phyloP scores from a whole-genome alignment of 495 filamentous ascomycete species.

The Aspergillus biplanus region DNA sequence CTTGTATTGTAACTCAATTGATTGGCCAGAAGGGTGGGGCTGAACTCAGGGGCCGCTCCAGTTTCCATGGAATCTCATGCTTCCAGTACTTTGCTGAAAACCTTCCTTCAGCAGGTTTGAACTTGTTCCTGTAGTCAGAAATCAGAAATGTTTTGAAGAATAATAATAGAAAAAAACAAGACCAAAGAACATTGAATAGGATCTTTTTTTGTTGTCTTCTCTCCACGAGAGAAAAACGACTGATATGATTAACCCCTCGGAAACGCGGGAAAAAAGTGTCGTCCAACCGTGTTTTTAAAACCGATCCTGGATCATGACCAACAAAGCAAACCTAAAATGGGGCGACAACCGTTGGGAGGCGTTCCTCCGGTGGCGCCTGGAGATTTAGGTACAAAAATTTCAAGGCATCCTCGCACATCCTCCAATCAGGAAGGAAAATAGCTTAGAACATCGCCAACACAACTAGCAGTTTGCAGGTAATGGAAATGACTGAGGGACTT shows the following conservation, averaged over 20 bases:
- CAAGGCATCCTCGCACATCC: neutral
- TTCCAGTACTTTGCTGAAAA: constrained; percentile 19
- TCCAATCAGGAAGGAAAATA: neutral
- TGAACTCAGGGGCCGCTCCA: constrained; percentile 28
- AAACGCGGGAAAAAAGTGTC: no score
- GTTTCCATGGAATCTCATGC: constrained; percentile 23
- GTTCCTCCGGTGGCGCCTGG: neutral
- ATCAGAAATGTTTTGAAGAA: neutral
- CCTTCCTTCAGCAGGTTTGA: constrained; percentile 4
- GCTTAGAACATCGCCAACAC: neutral
- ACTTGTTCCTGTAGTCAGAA: neutral
- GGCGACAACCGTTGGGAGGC: neutral
- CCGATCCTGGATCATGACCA: neutral
- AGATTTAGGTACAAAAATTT: constrained; percentile 3
- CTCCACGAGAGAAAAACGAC: neutral
- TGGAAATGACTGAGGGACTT: neutral
- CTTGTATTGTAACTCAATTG: neutral
- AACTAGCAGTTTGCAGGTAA: neutral
- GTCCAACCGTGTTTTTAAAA: neutral
- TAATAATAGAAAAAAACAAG: neutral
- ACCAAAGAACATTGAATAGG: neutral
- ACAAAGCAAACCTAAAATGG: constrained; percentile 1
- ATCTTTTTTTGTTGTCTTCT: no score
- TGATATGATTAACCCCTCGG: no score
- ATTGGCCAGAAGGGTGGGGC: constrained; percentile 19